phyloP scores from a whole-genome alignment of 1,139 yeast genomes.

The Yamadazyma pseudoaaseri region DNA sequence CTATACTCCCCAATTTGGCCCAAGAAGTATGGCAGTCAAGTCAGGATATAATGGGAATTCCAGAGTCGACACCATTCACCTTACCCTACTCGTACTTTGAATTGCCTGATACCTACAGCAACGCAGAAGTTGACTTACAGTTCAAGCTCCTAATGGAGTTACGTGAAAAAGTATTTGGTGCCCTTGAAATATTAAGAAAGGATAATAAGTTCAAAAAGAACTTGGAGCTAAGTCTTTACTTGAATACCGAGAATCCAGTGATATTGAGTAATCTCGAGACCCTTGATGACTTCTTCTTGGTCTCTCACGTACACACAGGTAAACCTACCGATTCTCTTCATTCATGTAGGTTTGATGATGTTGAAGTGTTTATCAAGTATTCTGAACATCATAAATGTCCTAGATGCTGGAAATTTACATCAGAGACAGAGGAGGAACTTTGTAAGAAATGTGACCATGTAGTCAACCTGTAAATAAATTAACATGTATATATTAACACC shows the following conservation, averaged over 20 bases:
- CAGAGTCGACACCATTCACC: slow-evolving; percentile 50
- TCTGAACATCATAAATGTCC: slow-evolving; percentile 66
- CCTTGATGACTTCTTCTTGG: slow-evolving; percentile 62
- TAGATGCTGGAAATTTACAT: slow-evolving; percentile 85
- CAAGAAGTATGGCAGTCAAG: slow-evolving; percentile 84
- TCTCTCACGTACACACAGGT: slow-evolving; percentile 49
- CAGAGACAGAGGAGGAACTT: slow-evolving; percentile 49
- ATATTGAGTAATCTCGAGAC: slow-evolving; percentile 33
- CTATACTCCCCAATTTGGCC: slow-evolving; percentile 76
- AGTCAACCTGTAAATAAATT: slow-evolving; percentile 13
- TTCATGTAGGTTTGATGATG: slow-evolving; percentile 21
- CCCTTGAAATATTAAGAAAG: slow-evolving; percentile 32
- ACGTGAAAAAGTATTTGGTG: slow-evolving; percentile 47
- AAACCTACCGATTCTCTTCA: slow-evolving; percentile 6
- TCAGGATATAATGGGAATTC: slow-evolving; percentile 30
- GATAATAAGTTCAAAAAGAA: slow-evolving; percentile 55
- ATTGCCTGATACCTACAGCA: slow-evolving; percentile 25
- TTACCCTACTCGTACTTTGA: slow-evolving; percentile 35
- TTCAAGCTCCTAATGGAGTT: slow-evolving; percentile 45
- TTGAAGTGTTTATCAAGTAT: slow-evolving; percentile 23
- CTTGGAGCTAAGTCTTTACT: slow-evolving; percentile 48
- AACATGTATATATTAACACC: not conserved
- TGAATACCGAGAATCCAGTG: slow-evolving; percentile 19
- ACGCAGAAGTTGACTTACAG: slow-evolving; percentile 32
- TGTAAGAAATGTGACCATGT: slow-evolving; percentile 66